These are phyloP conservation scores for Papiliotrema flavescens DNA, from an alignment of 1,284 basidiomycete species.

Conservation along the genomic window DNA sequence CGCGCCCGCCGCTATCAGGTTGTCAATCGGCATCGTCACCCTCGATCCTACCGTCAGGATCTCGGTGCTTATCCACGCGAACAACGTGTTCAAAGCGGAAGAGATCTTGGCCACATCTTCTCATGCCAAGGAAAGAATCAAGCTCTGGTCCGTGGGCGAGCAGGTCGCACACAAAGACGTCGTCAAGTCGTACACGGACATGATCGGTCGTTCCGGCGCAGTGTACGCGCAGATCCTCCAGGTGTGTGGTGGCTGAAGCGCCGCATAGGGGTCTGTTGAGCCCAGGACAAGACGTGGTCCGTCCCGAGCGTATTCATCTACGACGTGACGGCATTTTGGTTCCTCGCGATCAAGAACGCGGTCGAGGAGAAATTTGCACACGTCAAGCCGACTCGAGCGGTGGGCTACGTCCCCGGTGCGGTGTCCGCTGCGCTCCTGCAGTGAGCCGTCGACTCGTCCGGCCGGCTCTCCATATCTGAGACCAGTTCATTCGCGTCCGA, in stretches of 20 bases:
- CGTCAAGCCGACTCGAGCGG: slow-evolving; percentile 6
- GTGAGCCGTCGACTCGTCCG: neutral
- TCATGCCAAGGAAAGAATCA: neutral
- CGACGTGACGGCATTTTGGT: slow-evolving; percentile 14
- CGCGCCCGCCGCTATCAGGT: neutral
- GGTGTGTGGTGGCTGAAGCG: neutral
- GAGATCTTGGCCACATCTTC: neutral
- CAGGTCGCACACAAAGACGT: neutral
- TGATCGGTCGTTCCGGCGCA: neutral
- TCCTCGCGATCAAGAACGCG: slow-evolving; percentile 4
- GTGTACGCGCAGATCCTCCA: neutral
- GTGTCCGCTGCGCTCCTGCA: slow-evolving; percentile 5
- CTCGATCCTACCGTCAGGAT: neutral
- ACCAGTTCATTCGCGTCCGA: neutral
- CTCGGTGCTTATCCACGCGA: neutral
- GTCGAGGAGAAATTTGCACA: slow-evolving; percentile 17
- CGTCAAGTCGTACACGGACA: neutral
- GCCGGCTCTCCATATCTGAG: neutral
- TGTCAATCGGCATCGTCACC: neutral
- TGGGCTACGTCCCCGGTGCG: slow-evolving; percentile 12
- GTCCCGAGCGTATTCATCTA: slow-evolving; percentile 11
- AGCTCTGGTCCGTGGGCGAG: neutral
- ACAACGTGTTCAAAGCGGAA: neutral
- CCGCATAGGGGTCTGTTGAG: no score
- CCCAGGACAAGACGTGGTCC: slow-evolving; percentile 8